Evolutionary conservation across 2,329 filamentous ascomycete species (phyloP).

Genomic region (Monilinia polystroma): DNA sequence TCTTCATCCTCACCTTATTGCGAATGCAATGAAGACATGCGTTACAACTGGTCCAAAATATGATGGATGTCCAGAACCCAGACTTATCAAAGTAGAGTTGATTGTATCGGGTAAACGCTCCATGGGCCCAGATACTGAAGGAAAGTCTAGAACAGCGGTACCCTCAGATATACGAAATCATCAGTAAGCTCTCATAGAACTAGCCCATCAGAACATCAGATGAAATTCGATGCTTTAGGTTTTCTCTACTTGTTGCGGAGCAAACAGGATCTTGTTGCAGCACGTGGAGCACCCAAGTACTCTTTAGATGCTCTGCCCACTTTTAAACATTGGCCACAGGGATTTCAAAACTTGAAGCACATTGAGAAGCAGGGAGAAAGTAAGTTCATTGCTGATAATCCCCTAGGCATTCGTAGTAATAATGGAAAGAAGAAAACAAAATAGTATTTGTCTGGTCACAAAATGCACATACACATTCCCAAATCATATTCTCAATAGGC

Average conservation of each 20-base stretch:
- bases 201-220: background rate
- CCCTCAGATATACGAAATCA: conserved; percentile 16
- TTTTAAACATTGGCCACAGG: conserved; percentile 3
- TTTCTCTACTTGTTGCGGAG: conserved; percentile 16
- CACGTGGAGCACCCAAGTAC: conserved; percentile 15
- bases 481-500: background rate
- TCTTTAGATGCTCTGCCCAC: conserved; percentile 15
- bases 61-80: conserved; percentile 8
- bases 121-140: background rate
- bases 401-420: background rate
- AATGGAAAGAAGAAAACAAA: background rate
- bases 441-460: background rate
- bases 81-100: conserved; percentile 12
- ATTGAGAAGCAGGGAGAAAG: background rate
- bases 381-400: background rate
- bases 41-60: conserved; percentile 15
- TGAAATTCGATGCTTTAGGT: conserved; percentile 9
- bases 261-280: conserved; percentile 15
- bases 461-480: background rate
- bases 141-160: conserved; percentile 1
- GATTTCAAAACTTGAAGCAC: conserved; percentile 11
- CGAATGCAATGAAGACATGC: conserved; percentile 17
- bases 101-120: conserved; percentile 6
- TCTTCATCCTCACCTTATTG: conserved; percentile 9
- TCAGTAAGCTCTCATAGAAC: conserved; percentile 14